phyloP scores from a whole-genome alignment of 139 green algal species.

The Eudorina sp. region DNA sequence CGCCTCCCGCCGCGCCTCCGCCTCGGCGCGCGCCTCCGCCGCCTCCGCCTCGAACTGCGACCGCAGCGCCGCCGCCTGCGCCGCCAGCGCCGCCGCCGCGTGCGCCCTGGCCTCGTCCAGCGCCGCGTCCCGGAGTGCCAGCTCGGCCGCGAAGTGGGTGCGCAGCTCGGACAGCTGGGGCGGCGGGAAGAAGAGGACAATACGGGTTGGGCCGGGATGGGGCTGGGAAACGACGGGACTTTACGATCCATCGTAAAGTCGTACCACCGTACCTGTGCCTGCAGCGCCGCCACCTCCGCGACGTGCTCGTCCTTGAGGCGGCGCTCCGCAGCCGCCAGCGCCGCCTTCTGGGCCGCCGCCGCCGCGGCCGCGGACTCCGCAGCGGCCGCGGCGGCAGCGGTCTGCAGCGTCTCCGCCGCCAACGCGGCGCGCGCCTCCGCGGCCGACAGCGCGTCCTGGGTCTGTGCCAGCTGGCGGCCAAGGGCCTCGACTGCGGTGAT shows the following conservation, averaged over 20 bases:
- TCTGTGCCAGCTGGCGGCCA: neutral
- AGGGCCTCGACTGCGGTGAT: neutral
- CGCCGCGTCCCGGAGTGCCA: conserved; percentile 2
- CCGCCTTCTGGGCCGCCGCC: neutral
- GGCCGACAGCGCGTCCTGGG: neutral
- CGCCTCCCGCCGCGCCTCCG: neutral
- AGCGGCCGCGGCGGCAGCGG: neutral
- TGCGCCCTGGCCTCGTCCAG: neutral
- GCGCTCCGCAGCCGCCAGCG: neutral
- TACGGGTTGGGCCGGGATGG: too few species aligned
- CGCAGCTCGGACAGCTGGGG: conserved; percentile 5
- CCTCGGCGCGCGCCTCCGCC: neutral
- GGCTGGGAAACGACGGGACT: too few species aligned
- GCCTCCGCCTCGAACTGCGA: neutral
- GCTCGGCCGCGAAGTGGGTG: conserved; percentile 12
- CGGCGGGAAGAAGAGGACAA: too few species aligned
- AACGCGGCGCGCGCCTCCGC: conserved; percentile 22
- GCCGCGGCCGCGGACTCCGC: neutral
- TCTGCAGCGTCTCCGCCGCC: neutral
- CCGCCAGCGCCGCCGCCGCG: neutral
- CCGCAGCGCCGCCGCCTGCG: neutral
- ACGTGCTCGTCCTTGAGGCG: neutral
- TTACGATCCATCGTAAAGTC: neutral
- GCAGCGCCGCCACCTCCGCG: conserved; percentile 11
- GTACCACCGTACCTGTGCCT: conserved; percentile 14